Percentiles rank a stretch among this genome's conserved stretches.
Conservation (phyloP, 306 rosid species). For the Oemleria cerasiformis region DNA sequence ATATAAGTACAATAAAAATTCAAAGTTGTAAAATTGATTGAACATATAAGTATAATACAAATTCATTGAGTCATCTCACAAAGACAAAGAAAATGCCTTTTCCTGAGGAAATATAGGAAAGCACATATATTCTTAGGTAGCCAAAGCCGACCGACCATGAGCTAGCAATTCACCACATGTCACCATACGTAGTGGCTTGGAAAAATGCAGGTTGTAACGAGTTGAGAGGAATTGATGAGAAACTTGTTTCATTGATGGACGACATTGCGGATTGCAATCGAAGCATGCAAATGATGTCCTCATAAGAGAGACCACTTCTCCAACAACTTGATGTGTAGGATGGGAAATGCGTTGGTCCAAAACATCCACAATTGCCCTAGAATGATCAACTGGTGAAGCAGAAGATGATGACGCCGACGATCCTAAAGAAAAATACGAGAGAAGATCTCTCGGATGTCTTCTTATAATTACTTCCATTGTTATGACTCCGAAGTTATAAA, state of each 20-base stretch:
- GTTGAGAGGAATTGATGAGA: constrained; percentile 1
- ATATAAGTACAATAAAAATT: too few species aligned
- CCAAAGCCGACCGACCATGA: neutral
- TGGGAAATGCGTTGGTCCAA: constrained; percentile 16
- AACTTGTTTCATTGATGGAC: constrained; percentile 20
- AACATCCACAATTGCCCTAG: neutral
- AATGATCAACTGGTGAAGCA: neutral
- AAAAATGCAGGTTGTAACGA: neutral
- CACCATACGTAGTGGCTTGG: neutral
- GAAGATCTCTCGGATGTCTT: neutral
- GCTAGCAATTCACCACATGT: neutral
- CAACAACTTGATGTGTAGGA: neutral
- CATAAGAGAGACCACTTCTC: neutral
- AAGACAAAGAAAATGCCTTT: neutral
- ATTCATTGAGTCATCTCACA: too few species aligned
- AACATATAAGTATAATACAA: too few species aligned
- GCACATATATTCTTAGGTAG: neutral
- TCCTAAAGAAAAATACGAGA: neutral
- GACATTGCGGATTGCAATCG: neutral
- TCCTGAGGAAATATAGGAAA: neutral
- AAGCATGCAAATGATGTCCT: neutral
- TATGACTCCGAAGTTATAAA: constrained; percentile 21
- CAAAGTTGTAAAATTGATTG: too few species aligned
- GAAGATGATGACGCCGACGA: neutral
- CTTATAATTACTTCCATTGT: constrained; percentile 22